phyloP scores from a whole-genome alignment of 495 filamentous ascomycete species.

The Durotheca rogersii region DNA sequence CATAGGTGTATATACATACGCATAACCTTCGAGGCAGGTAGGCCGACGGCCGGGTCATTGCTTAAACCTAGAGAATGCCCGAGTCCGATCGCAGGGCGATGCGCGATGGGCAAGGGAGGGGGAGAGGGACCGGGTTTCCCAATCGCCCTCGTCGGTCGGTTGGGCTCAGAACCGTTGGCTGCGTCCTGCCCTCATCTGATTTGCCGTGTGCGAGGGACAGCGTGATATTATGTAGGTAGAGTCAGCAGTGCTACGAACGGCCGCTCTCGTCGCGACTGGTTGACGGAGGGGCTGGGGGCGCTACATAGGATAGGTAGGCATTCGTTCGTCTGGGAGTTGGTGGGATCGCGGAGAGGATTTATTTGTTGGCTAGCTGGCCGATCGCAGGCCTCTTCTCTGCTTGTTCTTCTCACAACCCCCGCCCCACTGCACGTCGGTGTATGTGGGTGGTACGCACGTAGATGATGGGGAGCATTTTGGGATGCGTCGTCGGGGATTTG shows the following conservation, averaged over 20 bases:
- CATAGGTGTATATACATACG: no score
- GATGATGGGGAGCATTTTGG: no score
- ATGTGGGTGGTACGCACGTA: no score
- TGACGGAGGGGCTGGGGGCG: not conserved
- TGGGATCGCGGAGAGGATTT: not conserved
- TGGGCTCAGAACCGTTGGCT: constrained; percentile 9
- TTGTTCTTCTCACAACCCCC: not conserved
- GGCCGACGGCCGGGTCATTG: no score
- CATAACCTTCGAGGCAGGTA: no score
- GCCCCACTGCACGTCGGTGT: no score
- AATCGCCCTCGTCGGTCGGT: constrained; percentile 26
- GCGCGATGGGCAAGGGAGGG: constrained; percentile 18
- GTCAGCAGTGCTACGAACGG: not conserved
- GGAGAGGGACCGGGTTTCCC: constrained; percentile 6
- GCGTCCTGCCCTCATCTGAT: constrained; percentile 2
- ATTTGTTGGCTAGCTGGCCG: no score
- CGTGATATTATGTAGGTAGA: constrained; percentile 1
- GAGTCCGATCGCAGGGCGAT: no score
- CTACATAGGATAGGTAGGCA: not conserved
- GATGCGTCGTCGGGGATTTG: no score
- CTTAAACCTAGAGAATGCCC: constrained; percentile 12
- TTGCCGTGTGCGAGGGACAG: constrained; percentile 20
- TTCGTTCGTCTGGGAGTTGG: not conserved
- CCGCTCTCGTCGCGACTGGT: no score
- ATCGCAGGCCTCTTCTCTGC: no score